Evolutionary conservation across 1,284 basidiomycete genomes (phyloP).

Genomic region (Coniferiporia weirii): DNA sequence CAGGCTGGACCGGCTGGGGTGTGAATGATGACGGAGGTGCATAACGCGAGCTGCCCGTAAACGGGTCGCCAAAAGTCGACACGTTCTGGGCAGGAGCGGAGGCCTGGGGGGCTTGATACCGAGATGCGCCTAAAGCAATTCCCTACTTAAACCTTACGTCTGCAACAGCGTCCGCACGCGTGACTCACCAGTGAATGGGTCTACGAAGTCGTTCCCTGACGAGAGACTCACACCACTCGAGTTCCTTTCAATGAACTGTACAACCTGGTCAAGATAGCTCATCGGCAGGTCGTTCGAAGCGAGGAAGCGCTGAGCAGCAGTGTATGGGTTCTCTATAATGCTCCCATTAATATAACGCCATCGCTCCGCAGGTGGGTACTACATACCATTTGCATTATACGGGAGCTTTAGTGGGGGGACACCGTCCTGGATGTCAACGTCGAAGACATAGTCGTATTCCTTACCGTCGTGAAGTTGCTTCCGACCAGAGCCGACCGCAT

Average conservation of each 20-base stretch:
- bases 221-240: constrained; percentile 74
- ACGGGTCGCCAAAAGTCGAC: constrained; percentile 27
- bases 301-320: constrained; percentile 87
- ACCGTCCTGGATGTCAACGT: constrained; percentile 94
- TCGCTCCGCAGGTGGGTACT: neutral
- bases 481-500: constrained; percentile 81
- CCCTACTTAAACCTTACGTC: neutral
- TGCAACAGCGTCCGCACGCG: neutral
- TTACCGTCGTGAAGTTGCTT: constrained; percentile 89
- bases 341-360: constrained; percentile 11
- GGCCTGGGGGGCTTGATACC: constrained; percentile 45
- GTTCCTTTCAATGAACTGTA: constrained; percentile 92
- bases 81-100: constrained; percentile 23
- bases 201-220: constrained; percentile 59
- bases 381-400: constrained; percentile 80
- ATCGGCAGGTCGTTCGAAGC: constrained; percentile 79
- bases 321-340: constrained; percentile 81
- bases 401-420: constrained; percentile 91
- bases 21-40: constrained; percentile 11
- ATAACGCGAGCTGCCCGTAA: constrained; percentile 26
- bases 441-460: constrained; percentile 99
- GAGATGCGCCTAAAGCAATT: constrained; percentile 44
- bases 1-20: constrained; percentile 4
- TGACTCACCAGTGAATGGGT: constrained; percentile 83
- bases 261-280: constrained; percentile 87